phyloP scores from a whole-genome alignment of 805 yeast genomes.

The Torulaspora quercuum region DNA sequence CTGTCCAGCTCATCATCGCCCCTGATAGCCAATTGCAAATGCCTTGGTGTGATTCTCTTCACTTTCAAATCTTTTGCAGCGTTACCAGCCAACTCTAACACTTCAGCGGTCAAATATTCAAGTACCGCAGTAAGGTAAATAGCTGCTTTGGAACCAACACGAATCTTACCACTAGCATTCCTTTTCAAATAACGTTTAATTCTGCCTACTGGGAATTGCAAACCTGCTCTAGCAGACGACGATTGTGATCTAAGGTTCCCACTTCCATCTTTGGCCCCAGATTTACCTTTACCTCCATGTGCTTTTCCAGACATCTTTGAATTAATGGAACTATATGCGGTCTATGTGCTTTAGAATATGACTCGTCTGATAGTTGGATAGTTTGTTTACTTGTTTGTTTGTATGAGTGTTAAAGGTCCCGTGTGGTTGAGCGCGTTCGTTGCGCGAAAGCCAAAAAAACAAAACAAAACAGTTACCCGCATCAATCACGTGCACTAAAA shows the following conservation, averaged over 20 bases:
- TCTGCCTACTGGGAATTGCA: conserved; percentile 98
- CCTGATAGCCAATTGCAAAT: conserved; percentile 92
- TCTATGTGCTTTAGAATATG: too few relatives aligned
- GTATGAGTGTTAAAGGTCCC: too few relatives aligned
- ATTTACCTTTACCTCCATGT: conserved; percentile 95
- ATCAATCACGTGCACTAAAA: too few relatives aligned
- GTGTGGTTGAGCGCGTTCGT: too few relatives aligned
- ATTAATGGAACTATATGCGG: too few relatives aligned
- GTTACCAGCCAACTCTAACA: conserved; percentile 95
- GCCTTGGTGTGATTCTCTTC: conserved; percentile 97
- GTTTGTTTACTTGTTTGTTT: too few relatives aligned
- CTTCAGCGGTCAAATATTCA: conserved; percentile 95
- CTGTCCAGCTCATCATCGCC: conserved; percentile 97
- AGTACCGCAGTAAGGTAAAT: conserved; percentile 93
- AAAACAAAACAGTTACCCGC: too few relatives aligned
- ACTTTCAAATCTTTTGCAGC: conserved; percentile 95
- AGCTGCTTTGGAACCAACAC: conserved; percentile 94
- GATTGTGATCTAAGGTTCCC: conserved; percentile 58
- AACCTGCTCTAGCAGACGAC: conserved; percentile 91
- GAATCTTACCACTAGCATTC: conserved; percentile 78
- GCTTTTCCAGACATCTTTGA: conserved; percentile 89
- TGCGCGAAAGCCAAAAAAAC: too few relatives aligned
- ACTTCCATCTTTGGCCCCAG: conserved; percentile 71
- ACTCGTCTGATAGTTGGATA: too few relatives aligned
- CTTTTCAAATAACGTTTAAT: conserved; percentile 92